phyloP scores from a whole-genome alignment of 371 early-diverging fungal genomes.

The Mortierella sp. region DNA sequence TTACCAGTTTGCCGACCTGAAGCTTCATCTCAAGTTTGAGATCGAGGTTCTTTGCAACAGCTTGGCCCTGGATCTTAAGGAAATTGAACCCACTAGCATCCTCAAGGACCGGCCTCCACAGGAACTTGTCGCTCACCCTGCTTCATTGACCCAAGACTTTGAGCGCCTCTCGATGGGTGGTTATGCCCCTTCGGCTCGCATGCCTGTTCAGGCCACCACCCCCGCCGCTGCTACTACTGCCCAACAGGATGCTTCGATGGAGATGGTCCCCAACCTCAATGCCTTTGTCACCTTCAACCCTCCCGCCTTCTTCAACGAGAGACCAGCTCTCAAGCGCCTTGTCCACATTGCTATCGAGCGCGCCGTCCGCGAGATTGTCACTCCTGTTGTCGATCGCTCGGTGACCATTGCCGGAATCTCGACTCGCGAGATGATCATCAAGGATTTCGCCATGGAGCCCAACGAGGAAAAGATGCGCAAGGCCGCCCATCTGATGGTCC shows the following conservation, averaged over 20 bases:
- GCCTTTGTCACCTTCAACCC: conserved; percentile 82
- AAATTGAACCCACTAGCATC: conserved; percentile 84
- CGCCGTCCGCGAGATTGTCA: conserved; percentile 87
- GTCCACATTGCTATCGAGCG: conserved; percentile 91
- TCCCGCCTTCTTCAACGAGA: conserved; percentile 79
- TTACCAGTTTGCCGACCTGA: conserved; percentile 93
- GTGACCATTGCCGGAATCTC: conserved; percentile 93
- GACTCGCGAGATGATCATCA: conserved; percentile 90
- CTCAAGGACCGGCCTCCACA: conserved; percentile 79
- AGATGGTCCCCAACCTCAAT: conserved; percentile 73
- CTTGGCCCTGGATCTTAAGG: conserved; percentile 86
- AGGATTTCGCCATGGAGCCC: conserved; percentile 95
- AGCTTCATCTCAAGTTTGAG: conserved; percentile 96
- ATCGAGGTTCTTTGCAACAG: conserved; percentile 97
- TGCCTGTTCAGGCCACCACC: conserved; percentile 48
- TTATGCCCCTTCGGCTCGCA: conserved; percentile 54
- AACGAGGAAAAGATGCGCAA: conserved; percentile 94
- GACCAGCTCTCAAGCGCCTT: conserved; percentile 87
- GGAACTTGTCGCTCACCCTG: conserved; percentile 58
- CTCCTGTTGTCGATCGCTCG: conserved; percentile 92
- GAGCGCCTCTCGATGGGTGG: conserved; percentile 59
- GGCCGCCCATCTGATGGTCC: conserved; percentile 95
- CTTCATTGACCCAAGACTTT: conserved; percentile 55
- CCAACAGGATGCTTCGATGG: conserved; percentile 38
- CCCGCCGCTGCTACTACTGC: conserved; percentile 24